Conservation (phyloP, 345 rosid genomes). For the Theobroma cacao region DNA sequence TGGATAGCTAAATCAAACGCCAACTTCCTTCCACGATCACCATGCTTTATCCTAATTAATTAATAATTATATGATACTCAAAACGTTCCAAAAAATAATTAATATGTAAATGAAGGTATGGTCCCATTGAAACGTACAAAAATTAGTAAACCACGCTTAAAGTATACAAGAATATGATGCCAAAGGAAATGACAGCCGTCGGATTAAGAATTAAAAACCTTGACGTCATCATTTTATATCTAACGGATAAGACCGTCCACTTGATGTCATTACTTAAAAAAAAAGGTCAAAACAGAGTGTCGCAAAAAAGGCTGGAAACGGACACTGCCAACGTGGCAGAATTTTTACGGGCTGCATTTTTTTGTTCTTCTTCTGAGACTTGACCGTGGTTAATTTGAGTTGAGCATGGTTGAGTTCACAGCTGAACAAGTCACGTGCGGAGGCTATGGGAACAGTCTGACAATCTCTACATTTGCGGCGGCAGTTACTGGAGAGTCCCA, state of each 20-base stretch:
- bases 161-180: not conserved
- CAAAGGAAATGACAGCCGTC: not conserved
- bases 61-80: not conserved
- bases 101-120: not conserved
- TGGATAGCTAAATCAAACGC: not conserved
- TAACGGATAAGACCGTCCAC: not conserved
- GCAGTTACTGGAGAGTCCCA: conserved; percentile 5
- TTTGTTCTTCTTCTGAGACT: not conserved
- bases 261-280: not conserved
- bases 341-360: not conserved
- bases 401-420: conserved; percentile 5
- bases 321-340: not conserved
- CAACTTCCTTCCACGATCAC: not conserved
- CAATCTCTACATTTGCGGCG: conserved; percentile 44
- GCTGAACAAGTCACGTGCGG: conserved; percentile 33
- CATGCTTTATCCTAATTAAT: not conserved
- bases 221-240: conserved; percentile 11
- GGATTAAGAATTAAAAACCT: not conserved
- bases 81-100: not conserved
- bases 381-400: not conserved
- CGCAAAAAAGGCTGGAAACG: not conserved
- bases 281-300: not conserved
- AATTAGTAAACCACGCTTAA: no score
- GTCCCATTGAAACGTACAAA: not conserved
- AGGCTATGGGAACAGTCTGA: conserved; percentile 4